Conservation (phyloP, 2,329 filamentous ascomycete species). For the Sporothrix curviconia region DNA sequence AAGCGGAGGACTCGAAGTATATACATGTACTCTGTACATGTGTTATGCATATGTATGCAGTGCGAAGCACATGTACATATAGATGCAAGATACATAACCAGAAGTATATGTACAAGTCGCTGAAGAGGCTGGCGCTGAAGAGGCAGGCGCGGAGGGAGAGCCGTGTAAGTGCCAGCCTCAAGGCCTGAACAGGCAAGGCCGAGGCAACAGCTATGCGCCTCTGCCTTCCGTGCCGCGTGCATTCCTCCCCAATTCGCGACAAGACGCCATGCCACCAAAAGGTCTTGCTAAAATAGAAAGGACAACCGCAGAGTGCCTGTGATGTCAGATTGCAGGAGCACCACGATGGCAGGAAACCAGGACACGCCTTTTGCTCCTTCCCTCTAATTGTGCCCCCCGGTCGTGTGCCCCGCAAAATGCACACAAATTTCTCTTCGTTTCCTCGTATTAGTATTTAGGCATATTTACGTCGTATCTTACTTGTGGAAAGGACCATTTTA, state of each 20-base stretch:
- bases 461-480: neutral
- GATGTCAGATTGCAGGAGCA: no score
- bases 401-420: neutral
- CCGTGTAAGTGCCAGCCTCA: neutral
- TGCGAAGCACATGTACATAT: no score
- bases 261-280: neutral
- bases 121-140: no score
- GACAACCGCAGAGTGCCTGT: no score
- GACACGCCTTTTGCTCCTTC: constrained; percentile 2
- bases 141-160: constrained; percentile 3
- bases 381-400: neutral
- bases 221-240: neutral
- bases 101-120: no score
- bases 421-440: no score
- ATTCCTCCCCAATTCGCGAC: neutral
- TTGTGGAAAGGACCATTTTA: neutral
- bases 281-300: no score
- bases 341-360: no score
- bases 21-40: no score
- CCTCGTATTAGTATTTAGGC: neutral
- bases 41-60: no score
- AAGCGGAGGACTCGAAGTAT: no score
- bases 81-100: no score
- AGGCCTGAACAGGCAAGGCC: neutral
- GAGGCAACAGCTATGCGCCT: neutral